phyloP scores from a whole-genome alignment of 345 rosid species.

The Rhizophora apiculata region DNA sequence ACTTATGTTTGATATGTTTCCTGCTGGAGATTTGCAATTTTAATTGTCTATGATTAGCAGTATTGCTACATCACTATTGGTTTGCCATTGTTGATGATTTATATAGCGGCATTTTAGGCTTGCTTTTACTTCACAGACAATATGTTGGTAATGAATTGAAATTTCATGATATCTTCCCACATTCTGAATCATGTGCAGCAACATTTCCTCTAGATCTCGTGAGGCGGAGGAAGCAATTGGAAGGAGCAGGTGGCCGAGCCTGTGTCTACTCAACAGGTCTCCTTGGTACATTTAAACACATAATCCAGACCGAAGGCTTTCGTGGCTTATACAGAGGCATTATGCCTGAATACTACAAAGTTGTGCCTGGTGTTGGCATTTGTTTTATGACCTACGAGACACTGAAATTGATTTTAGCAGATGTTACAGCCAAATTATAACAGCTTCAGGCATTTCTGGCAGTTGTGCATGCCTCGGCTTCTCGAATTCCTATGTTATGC shows the following conservation, averaged over 20 bases:
- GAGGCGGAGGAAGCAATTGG: slow-evolving; percentile 85
- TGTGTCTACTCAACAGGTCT: slow-evolving; percentile 67
- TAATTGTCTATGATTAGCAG: no score
- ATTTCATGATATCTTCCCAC: neutral
- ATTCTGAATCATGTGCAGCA: slow-evolving; percentile 39
- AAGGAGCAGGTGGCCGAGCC: slow-evolving; percentile 82
- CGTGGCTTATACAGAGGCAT: slow-evolving; percentile 83
- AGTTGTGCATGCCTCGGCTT: no score
- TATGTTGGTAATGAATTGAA: neutral
- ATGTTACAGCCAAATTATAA: neutral
- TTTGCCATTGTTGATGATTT: no score
- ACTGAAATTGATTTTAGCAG: slow-evolving; percentile 45
- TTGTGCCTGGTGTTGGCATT: slow-evolving; percentile 90
- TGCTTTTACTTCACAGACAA: neutral
- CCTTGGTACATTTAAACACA: slow-evolving; percentile 61
- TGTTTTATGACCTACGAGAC: slow-evolving; percentile 95
- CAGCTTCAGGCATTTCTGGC: neutral
- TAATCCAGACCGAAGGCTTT: slow-evolving; percentile 60
- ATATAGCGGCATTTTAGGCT: neutral
- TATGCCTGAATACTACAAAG: slow-evolving; percentile 89
- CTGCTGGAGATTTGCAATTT: no score
- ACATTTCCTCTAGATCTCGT: slow-evolving; percentile 92
- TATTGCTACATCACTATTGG: no score
- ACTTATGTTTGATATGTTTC: slow-evolving; percentile 1
- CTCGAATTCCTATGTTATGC: no score